Evolutionary conservation across 441 rosid genomes (phyloP), one percentile per base, ranked within the genome.

Genomic region (Theobroma grandiflorum): DNA sequence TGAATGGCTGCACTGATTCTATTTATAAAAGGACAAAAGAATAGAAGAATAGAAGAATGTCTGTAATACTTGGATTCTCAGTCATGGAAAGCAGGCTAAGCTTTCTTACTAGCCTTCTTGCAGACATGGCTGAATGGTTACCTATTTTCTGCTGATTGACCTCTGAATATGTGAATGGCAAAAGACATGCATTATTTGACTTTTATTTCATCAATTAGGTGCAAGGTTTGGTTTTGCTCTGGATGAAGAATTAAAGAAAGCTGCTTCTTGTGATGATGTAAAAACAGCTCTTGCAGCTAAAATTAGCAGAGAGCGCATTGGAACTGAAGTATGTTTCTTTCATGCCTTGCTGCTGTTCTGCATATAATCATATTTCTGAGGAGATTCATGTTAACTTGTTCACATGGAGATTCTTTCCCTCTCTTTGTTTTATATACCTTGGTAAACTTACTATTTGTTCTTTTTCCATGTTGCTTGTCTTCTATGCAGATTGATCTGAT

Each of bases 231-330:
- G 78, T 38, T 97, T 97, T 82, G 81, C 82, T 2, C 82, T 97
- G 42, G 96, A 92, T 78, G 92, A 94, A 78, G 91, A 94, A 78
- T 89, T 97, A 76, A 92, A 87, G 85, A 80, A 86, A 73, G 95
- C 96, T 81, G 98, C 96, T 74, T 87, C 95, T 52, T 80, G 85
- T 68, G 91, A 94, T 72, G 97, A 97, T 68, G 98, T 95, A 79
- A 95, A 87, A 88, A 80, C 83, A 63, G 97, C 98, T 82, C 98
- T 97, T 86, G 90, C 90, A 66, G 90, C 89, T 74, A 96, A 95
- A 89, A 86, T 95, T 75, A 95, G 98, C 86, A 92, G 89, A 88
- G 99, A 96, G 89, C 98, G 98, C 74, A 81, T 96, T 11, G 99
- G 99, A 76, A 88, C 86, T 80, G 99, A 96, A 89, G 99, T 96